These are phyloP conservation scores for Plasmodium inui DNA, from an alignment of 169 alveolate species.

Conservation along the genomic window DNA sequence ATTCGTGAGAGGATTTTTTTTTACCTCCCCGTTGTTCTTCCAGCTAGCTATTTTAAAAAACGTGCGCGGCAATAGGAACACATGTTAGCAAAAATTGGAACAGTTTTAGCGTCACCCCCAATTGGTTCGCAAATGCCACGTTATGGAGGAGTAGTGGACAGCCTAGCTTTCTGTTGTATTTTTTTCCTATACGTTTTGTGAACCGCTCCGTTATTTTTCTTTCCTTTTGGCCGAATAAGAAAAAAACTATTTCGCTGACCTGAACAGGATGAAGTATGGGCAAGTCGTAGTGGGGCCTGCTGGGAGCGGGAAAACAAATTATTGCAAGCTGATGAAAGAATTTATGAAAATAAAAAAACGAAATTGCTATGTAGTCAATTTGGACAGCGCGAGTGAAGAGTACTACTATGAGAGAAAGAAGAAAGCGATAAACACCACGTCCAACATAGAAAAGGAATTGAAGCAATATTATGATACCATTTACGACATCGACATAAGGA, in stretches of 20 bases:
- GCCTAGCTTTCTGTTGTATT: background rate
- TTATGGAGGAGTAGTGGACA: background rate
- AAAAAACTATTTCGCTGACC: background rate
- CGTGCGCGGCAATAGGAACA: background rate
- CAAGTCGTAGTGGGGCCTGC: slow-evolving; percentile 98
- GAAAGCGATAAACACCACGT: slow-evolving; percentile 78
- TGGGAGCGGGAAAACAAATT: slow-evolving; percentile 98
- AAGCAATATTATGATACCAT: slow-evolving; percentile 79
- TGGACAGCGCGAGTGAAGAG: slow-evolving; percentile 98
- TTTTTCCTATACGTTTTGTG: background rate
- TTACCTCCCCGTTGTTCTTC: background rate
- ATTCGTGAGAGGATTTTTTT: background rate
- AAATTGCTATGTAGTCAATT: slow-evolving; percentile 93
- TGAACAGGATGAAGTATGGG: slow-evolving; percentile 89
- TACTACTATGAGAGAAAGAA: slow-evolving; percentile 77
- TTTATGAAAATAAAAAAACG: slow-evolving; percentile 91
- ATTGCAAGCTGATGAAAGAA: slow-evolving; percentile 94
- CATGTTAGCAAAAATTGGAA: background rate
- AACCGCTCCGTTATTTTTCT: background rate
- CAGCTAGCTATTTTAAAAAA: background rate
- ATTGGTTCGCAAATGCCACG: background rate
- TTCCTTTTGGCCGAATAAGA: background rate
- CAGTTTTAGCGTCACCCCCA: background rate
- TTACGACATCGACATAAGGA: slow-evolving; percentile 95
- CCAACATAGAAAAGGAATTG: slow-evolving; percentile 88